Conservation (phyloP, 116 monocot species). For the Trichopus zeylanicus region DNA sequence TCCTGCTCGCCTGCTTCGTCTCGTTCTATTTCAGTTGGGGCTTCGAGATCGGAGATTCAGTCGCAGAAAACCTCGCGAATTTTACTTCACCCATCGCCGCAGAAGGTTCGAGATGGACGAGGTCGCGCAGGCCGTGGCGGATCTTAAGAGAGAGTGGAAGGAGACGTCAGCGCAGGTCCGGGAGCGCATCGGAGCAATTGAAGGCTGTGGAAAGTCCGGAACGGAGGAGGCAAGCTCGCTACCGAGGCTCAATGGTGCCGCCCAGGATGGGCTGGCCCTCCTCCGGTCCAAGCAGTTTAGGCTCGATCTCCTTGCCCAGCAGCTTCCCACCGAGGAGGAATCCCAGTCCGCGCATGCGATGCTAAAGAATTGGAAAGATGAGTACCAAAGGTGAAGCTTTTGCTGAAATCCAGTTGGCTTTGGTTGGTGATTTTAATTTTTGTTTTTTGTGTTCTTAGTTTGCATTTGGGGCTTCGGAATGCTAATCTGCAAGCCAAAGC, state of each 20-base stretch:
- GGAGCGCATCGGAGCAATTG: conserved; percentile 38
- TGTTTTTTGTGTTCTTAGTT: conserved; percentile 20
- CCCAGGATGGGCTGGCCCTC: conserved; percentile 57
- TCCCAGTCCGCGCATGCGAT: conserved; percentile 20
- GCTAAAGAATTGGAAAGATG: conserved; percentile 69
- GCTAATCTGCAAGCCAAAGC: conserved; percentile 85
- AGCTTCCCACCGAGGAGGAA: conserved; percentile 67
- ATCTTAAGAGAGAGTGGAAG: conserved; percentile 55
- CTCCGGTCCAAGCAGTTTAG: conserved; percentile 68
- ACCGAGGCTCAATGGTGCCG: conserved; percentile 64
- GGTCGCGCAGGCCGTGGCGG: conserved; percentile 40
- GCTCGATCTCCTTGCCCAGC: conserved; percentile 67
- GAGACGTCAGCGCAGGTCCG: conserved; percentile 25
- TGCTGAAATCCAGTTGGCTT: conserved; percentile 1
- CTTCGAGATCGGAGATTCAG: too few species aligned
- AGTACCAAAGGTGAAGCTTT: conserved; percentile 43
- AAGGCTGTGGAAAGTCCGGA: conserved; percentile 57
- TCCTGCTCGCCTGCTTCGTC: too few species aligned
- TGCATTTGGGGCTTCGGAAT: conserved; percentile 56
- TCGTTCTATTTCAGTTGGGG: too few species aligned
- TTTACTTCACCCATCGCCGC: too few species aligned
- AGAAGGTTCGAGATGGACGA: conserved; percentile 55
- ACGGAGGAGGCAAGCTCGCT: conserved; percentile 66
- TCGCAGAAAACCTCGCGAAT: too few species aligned
- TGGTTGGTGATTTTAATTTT: conserved; percentile 1